A percentile compares a stretch with the other conserved stretches of the same genome.
These are phyloP conservation scores for Pythium apleroticum DNA, from an alignment of 352 stramenopile genomes.

Conservation along the genomic window DNA sequence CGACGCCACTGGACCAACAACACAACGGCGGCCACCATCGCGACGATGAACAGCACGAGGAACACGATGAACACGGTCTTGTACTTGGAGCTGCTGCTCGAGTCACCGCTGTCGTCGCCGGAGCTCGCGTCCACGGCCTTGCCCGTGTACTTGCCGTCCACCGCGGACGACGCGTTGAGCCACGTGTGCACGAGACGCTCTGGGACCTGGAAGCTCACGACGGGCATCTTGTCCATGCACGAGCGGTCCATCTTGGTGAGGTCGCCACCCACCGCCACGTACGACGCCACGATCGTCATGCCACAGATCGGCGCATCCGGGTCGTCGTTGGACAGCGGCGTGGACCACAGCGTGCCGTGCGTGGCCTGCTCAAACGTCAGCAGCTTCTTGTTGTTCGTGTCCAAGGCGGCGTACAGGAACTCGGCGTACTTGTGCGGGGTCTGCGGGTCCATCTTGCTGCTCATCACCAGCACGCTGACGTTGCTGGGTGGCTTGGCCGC, in stretches of 20 bases:
- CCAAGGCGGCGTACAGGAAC: constrained; percentile 28
- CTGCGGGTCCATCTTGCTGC: constrained; percentile 41
- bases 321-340: constrained; percentile 26
- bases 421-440: constrained; percentile 41
- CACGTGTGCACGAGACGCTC: constrained; percentile 46
- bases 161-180: constrained; percentile 38
- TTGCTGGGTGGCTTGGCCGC: constrained; percentile 32
- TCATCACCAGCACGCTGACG: constrained; percentile 44
- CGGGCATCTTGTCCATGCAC: constrained; percentile 36
- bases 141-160: constrained; percentile 39
- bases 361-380: constrained; percentile 45
- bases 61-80: constrained; percentile 51
- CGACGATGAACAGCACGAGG: constrained; percentile 37
- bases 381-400: constrained; percentile 37
- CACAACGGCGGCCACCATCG: constrained; percentile 23
- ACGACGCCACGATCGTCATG: constrained; percentile 38
- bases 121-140: constrained; percentile 20
- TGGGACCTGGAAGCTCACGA: constrained; percentile 24
- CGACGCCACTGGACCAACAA: constrained; percentile 36
- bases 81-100: constrained; percentile 27
- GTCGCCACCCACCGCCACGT: constrained; percentile 29
- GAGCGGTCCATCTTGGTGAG: constrained; percentile 33
- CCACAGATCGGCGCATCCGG: constrained; percentile 33
- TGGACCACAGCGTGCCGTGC: constrained; percentile 36
- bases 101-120: constrained; percentile 4